phyloP scores from a whole-genome alignment of 805 yeast species.

The Hanseniaspora clermontiae region DNA sequence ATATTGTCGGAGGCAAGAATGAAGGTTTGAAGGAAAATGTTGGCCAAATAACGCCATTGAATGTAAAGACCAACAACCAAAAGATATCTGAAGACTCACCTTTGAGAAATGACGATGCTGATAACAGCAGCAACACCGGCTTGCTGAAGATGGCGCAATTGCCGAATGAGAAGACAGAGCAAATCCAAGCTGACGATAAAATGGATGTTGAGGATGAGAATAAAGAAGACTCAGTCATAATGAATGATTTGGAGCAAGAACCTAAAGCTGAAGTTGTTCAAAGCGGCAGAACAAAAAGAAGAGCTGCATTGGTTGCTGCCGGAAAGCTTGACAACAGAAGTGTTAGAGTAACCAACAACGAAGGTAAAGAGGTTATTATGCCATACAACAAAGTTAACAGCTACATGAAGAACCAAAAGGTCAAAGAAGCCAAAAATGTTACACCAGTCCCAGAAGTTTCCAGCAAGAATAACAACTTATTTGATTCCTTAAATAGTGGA shows the following conservation, averaged over 20 bases:
- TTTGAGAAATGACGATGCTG: slow-evolving; percentile 15
- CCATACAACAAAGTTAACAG: slow-evolving; percentile 12
- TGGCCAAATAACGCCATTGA: slow-evolving; percentile 25
- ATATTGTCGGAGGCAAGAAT: background rate
- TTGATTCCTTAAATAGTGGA: background rate
- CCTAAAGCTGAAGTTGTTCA: background rate
- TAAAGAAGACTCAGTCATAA: slow-evolving; percentile 9
- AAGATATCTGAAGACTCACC: slow-evolving; percentile 18
- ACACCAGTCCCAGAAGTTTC: background rate
- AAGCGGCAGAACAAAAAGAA: slow-evolving; percentile 9
- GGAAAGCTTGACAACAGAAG: slow-evolving; percentile 20
- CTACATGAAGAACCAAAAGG: slow-evolving; percentile 10
- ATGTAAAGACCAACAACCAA: slow-evolving; percentile 26
- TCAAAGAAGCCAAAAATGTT: background rate
- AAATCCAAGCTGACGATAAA: slow-evolving; percentile 18
- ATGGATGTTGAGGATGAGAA: slow-evolving; percentile 16
- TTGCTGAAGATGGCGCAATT: slow-evolving; percentile 23
- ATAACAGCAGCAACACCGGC: background rate
- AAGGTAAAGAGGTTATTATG: slow-evolving; percentile 7
- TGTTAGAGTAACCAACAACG: slow-evolving; percentile 19
- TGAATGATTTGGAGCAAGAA: slow-evolving; percentile 16
- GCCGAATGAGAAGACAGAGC: slow-evolving; percentile 22
- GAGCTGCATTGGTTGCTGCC: slow-evolving; percentile 14
- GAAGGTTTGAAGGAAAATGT: slow-evolving; percentile 5
- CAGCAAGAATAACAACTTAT: slow-evolving; percentile 3